Evolutionary conservation across 2,329 filamentous ascomycete species (phyloP).

Genomic region (Neopestalotiopsis sp.): DNA sequence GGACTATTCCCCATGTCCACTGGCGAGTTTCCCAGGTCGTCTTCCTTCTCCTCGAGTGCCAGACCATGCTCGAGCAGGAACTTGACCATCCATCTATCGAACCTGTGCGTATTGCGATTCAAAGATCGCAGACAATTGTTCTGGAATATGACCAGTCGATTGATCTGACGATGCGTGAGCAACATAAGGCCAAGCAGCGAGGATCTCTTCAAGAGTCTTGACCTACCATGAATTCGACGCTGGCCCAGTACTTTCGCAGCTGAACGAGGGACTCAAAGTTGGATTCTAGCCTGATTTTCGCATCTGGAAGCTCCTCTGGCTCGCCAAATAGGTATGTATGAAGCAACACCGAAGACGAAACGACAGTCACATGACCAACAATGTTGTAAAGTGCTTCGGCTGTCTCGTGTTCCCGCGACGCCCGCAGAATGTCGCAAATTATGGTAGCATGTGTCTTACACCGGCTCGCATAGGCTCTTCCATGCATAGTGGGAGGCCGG

Average conservation of each 20-base stretch:
- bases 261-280: constrained; percentile 39
- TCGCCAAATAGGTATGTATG: constrained; percentile 41
- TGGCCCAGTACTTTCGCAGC: constrained; percentile 39
- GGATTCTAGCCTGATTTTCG: constrained; percentile 34
- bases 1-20: neutral
- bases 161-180: constrained; percentile 31
- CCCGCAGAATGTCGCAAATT: constrained; percentile 36
- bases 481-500: constrained; percentile 33
- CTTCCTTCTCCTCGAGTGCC: constrained; percentile 38
- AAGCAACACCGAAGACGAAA: constrained; percentile 40
- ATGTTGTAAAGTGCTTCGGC: constrained; percentile 40
- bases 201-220: neutral
- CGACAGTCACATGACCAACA: constrained; percentile 41
- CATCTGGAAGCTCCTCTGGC: constrained; percentile 33
- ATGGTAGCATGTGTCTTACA: constrained; percentile 38
- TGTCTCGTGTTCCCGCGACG: constrained; percentile 30
- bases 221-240: constrained; percentile 39
- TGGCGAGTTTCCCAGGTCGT: constrained; percentile 27
- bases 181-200: neutral
- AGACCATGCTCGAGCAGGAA: constrained; percentile 41
- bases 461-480: constrained; percentile 34
- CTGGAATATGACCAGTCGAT: constrained; percentile 39
- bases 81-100: constrained; percentile 58
- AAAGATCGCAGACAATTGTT: constrained; percentile 36
- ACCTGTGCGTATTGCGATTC: constrained; percentile 35